Conservation (phyloP, 495 filamentous ascomycete species). For the Aspergillus nidulans region DNA sequence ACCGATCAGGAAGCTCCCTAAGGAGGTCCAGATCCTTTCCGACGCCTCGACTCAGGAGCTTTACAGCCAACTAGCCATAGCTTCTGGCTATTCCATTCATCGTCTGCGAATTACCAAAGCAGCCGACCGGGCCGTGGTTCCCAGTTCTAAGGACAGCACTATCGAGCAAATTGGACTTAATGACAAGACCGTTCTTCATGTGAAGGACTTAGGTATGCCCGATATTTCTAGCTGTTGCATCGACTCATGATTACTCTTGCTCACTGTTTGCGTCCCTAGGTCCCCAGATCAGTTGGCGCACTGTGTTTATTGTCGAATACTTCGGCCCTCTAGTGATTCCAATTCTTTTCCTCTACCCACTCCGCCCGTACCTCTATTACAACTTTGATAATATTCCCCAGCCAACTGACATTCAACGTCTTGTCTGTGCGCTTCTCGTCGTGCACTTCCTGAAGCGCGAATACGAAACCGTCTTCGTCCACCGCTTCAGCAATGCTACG, state of each 20-base stretch:
- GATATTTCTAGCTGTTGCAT: neutral
- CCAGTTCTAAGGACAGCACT: constrained; percentile 62
- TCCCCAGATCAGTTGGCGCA: constrained; percentile 87
- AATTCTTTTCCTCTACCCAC: constrained; percentile 59
- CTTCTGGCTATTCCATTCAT: constrained; percentile 52
- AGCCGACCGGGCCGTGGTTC: constrained; percentile 62
- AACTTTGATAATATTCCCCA: constrained; percentile 46
- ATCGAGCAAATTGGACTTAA: constrained; percentile 61
- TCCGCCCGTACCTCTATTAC: constrained; percentile 71
- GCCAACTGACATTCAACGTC: constrained; percentile 62
- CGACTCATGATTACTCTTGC: neutral
- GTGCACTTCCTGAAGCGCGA: constrained; percentile 94
- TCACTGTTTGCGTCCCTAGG: constrained; percentile 46
- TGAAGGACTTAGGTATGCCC: constrained; percentile 85
- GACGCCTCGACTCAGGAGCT: constrained; percentile 61
- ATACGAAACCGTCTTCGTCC: constrained; percentile 87
- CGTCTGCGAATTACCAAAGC: constrained; percentile 67
- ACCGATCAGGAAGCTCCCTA: constrained; percentile 68
- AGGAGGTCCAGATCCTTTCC: constrained; percentile 55
- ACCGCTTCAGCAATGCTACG: constrained; percentile 89
- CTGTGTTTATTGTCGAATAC: constrained; percentile 94
- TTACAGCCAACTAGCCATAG: constrained; percentile 51
- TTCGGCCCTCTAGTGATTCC: constrained; percentile 91
- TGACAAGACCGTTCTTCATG: constrained; percentile 67
- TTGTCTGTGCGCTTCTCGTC: constrained; percentile 65